A percentile compares a stretch with the other conserved stretches of the same genome.
phyloP scores from a whole-genome alignment of 2,329 filamentous ascomycete genomes.

The Trichoderma oligosporum region DNA sequence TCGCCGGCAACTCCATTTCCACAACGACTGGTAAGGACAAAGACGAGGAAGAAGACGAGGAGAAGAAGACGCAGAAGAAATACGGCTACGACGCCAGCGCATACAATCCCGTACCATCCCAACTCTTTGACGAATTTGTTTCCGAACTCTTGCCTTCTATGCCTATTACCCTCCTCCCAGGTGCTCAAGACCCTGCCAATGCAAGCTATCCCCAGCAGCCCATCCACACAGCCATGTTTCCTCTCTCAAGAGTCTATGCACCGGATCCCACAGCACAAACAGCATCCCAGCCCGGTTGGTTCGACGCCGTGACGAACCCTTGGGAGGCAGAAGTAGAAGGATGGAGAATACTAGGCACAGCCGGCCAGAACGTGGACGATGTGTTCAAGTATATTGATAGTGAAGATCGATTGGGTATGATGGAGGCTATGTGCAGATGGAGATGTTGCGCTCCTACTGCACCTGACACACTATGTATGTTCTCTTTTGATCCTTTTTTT shows the following conservation, averaged over 20 bases:
- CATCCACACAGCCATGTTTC: conserved; percentile 89
- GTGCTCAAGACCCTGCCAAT: conserved; percentile 81
- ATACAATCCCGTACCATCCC: conserved; percentile 83
- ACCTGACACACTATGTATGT: conserved; percentile 87
- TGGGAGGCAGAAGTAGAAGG: conserved; percentile 90
- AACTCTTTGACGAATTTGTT: conserved; percentile 80
- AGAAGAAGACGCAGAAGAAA: conserved; percentile 62
- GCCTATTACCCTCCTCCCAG: conserved; percentile 84
- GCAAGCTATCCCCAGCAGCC: conserved; percentile 87
- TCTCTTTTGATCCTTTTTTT: neutral
- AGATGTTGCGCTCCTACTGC: conserved; percentile 87
- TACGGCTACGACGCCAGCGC: conserved; percentile 89
- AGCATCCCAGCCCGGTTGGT: conserved; percentile 59
- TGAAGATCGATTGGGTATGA: conserved; percentile 75
- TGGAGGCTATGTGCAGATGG: conserved; percentile 94
- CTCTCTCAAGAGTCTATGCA: conserved; percentile 66
- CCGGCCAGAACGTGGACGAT: conserved; percentile 91
- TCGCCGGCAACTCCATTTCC: conserved; percentile 89
- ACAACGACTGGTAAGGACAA: conserved; percentile 45
- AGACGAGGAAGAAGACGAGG: conserved; percentile 29
- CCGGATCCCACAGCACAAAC: conserved; percentile 38
- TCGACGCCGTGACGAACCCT: conserved; percentile 88
- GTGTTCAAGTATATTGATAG: conserved; percentile 85
- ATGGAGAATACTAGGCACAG: conserved; percentile 79
- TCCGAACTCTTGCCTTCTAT: conserved; percentile 76